Base-by-base conservation (phyloP, 148 eudicot species). In the Fagopyrum tataricum region DNA sequence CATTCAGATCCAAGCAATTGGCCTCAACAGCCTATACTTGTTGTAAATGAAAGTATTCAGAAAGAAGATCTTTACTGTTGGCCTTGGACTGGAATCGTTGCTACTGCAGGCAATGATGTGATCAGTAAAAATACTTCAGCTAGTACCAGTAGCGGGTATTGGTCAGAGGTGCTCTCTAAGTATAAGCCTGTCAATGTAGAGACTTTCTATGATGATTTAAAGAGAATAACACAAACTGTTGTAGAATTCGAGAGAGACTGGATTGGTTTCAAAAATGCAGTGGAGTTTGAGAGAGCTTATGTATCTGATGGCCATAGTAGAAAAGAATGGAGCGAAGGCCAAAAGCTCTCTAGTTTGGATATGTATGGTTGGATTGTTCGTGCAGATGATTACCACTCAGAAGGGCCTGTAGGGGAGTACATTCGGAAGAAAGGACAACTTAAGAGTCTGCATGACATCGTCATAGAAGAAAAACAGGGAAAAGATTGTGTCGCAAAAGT, bases 311-410 rank as follows among this genome's bases (percentile, higher is more conserved):
- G 53, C 18, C 87, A 73, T 72, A 83, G 98, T 58, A 93, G 76
- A 82, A 87, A 82, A 72, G 89, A 91, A 66, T 93, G 90, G 87
- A 58, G 18, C 41, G 82, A 75, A 55, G 42, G 52, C 15, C 78
- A 83, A 44, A 82, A 15, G 6, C 72, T 24, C 48, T 70, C 51
- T 71, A 85, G 75, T 55, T 69, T 84, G 14, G 75, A 77, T n/a
- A 81, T 89, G 8, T 91, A 87, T 77, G 93, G 92, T 21, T 93
- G 98, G 98, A 31, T 93, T 72, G 98, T 87, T 64, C 82, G 90
- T 48, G 88, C 76, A 0, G 95, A 85, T 81, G 98, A 93, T 77
- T 91, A 84, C 74, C 37, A 78, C 42, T 68, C 83, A 4, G 76
- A 80, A 66, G 91, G 88, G 72, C 78, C 75, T 70, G 68, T 91